Evolutionary conservation across 1,284 basidiomycete species (phyloP).

Genomic region (Fistulinella cinereoalba): DNA sequence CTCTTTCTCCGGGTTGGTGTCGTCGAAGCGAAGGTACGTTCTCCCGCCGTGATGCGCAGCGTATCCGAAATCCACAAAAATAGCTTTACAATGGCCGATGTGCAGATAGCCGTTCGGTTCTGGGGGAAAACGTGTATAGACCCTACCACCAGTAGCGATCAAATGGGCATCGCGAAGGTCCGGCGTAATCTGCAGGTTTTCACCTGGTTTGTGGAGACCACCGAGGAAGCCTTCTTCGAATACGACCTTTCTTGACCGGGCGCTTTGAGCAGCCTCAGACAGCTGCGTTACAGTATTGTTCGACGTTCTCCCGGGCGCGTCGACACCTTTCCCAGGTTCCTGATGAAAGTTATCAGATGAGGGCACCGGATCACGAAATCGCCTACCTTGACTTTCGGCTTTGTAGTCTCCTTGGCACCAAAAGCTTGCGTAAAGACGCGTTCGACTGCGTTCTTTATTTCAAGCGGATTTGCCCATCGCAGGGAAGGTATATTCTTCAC

Average conservation of each 20-base stretch:
- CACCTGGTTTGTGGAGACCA: slow-evolving; percentile 90
- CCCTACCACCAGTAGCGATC: slow-evolving; percentile 75
- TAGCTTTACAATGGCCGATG: slow-evolving; percentile 97
- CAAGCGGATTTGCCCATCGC: slow-evolving; percentile 88
- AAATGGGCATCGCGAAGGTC: slow-evolving; percentile 83
- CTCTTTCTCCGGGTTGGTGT: slow-evolving; percentile 98
- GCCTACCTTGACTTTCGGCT: slow-evolving; percentile 70
- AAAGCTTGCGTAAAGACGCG: slow-evolving; percentile 72
- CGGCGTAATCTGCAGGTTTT: slow-evolving; percentile 85
- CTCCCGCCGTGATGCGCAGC: slow-evolving; percentile 89
- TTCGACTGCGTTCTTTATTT: slow-evolving; percentile 88
- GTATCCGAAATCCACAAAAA: slow-evolving; percentile 98
- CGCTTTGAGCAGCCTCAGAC: slow-evolving; percentile 35
- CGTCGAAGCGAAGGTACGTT: slow-evolving; percentile 94
- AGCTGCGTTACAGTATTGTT: slow-evolving; percentile 35
- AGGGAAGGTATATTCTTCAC: slow-evolving; percentile 69
- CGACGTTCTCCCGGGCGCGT: slow-evolving; percentile 17
- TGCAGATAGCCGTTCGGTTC: slow-evolving; percentile 98
- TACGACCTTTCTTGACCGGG: slow-evolving; percentile 60
- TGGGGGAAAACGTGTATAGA: slow-evolving; percentile 97
- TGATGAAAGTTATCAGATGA: slow-evolving; percentile 23
- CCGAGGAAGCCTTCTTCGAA: slow-evolving; percentile 97
- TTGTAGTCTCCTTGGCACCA: slow-evolving; percentile 72
- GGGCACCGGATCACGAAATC: background rate
- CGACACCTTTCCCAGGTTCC: slow-evolving; percentile 54